A percentile compares a stretch with the other conserved stretches of the same genome.
phyloP scores from a whole-genome alignment of 495 filamentous ascomycete genomes.

The Parathielavia hyrcaniae region DNA sequence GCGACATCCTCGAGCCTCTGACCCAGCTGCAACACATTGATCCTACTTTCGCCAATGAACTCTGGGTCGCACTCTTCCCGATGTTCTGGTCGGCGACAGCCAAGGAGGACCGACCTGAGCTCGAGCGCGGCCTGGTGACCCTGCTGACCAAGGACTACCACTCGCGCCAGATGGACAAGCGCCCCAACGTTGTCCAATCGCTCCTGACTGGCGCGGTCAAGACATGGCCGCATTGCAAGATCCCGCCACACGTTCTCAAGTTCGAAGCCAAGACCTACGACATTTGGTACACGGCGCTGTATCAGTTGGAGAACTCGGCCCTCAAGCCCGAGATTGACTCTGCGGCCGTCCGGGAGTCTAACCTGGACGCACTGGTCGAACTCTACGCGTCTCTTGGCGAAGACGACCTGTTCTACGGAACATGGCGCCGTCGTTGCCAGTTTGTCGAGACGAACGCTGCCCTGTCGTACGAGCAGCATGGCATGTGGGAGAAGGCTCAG shows the following conservation, averaged over 20 bases:
- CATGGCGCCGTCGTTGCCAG: slow-evolving; percentile 89
- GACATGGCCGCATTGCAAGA: slow-evolving; percentile 75
- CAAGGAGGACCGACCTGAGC: slow-evolving; percentile 81
- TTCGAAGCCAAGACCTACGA: slow-evolving; percentile 86
- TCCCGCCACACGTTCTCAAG: slow-evolving; percentile 93
- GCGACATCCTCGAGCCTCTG: slow-evolving; percentile 84
- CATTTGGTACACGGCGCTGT: slow-evolving; percentile 87
- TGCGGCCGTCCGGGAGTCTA: slow-evolving; percentile 76
- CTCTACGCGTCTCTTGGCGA: slow-evolving; percentile 84
- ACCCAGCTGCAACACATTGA: slow-evolving; percentile 94
- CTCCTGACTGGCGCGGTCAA: slow-evolving; percentile 78
- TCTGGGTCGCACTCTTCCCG: slow-evolving; percentile 88
- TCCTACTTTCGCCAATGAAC: slow-evolving; percentile 64
- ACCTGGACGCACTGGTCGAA: slow-evolving; percentile 86
- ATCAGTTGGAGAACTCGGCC: slow-evolving; percentile 75
- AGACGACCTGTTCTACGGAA: slow-evolving; percentile 95
- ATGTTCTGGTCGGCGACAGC: slow-evolving; percentile 85
- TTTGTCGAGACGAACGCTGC: slow-evolving; percentile 96
- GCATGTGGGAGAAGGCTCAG: slow-evolving; percentile 98
- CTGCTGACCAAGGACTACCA: slow-evolving; percentile 94
- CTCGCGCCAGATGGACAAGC: slow-evolving; percentile 81
- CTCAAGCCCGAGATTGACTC: slow-evolving; percentile 81
- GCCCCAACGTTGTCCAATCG: slow-evolving; percentile 90
- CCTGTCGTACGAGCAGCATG: slow-evolving; percentile 94
- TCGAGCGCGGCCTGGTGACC: slow-evolving; percentile 80